Conservation (phyloP, 768 basidiomycete species). For the Pleurotus ostreatus region DNA sequence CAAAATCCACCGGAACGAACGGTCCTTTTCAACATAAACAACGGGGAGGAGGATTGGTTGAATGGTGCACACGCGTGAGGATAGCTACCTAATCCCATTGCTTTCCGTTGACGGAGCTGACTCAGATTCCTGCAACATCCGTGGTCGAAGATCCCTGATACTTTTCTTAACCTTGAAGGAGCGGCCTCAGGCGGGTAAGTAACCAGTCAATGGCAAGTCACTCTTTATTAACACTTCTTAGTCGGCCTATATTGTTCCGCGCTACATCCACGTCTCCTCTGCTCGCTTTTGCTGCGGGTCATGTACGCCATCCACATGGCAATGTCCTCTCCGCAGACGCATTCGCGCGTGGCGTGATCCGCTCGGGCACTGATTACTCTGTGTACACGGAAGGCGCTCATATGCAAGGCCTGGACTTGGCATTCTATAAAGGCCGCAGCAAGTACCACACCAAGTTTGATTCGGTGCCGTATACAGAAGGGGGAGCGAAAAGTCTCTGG, state of each 20-base stretch:
- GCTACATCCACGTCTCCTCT: slow-evolving; percentile 58
- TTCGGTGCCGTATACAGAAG: slow-evolving; percentile 53
- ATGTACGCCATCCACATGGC: slow-evolving; percentile 66
- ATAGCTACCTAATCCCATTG: slow-evolving; percentile 3
- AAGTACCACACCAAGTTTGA: slow-evolving; percentile 78
- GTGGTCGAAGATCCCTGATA: slow-evolving; percentile 61
- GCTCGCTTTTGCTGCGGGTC: slow-evolving; percentile 38
- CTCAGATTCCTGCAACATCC: slow-evolving; percentile 67
- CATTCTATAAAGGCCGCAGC: slow-evolving; percentile 73
- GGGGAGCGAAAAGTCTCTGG: slow-evolving; percentile 57
- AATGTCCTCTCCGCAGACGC: slow-evolving; percentile 68
- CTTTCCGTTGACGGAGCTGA: not conserved
- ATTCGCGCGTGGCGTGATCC: slow-evolving; percentile 60
- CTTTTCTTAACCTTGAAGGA: slow-evolving; percentile 82
- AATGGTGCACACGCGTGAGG: slow-evolving; percentile 65
- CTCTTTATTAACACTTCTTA: slow-evolving; percentile 20
- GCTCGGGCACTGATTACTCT: slow-evolving; percentile 70
- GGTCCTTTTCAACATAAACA: slow-evolving; percentile 81
- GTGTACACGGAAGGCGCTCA: slow-evolving; percentile 51
- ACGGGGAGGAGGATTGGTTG: slow-evolving; percentile 78
- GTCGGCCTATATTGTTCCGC: slow-evolving; percentile 76
- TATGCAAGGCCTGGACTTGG: slow-evolving; percentile 72
- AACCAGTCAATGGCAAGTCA: not conserved
- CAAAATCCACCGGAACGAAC: slow-evolving; percentile 50
- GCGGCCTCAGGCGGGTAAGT: slow-evolving; percentile 73